Evolutionary conservation across 2,329 filamentous ascomycete species (phyloP).

Genomic region (Cadophora luteo-olivacea): DNA sequence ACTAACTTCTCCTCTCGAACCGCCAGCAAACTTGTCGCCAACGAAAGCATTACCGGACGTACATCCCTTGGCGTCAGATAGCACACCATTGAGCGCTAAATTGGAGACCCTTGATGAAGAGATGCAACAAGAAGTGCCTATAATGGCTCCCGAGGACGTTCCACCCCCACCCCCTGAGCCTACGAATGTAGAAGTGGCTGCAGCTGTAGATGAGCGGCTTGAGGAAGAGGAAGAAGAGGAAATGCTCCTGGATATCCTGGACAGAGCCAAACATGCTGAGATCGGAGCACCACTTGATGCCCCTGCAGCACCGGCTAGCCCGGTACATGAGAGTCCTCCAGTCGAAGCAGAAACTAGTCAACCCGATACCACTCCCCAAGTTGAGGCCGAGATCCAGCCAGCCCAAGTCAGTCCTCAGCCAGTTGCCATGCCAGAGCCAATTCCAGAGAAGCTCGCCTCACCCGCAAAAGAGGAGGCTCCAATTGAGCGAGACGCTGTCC

Average conservation of each 20-base stretch:
- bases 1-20: constrained; percentile 38
- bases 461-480: not conserved
- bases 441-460: not conserved
- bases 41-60: constrained; percentile 17
- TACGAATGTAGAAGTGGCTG: constrained; percentile 25
- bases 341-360: constrained; percentile 3
- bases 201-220: constrained; percentile 24
- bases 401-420: not conserved
- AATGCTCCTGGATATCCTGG: constrained; percentile 40
- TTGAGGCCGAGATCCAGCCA: not conserved
- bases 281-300: constrained; percentile 18
- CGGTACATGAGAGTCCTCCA: not conserved
- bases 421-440: constrained; percentile 3
- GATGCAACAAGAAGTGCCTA: constrained; percentile 31
- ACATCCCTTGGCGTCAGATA: constrained; percentile 8
- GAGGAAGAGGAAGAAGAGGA: constrained; percentile 40
- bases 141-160: constrained; percentile 26
- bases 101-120: constrained; percentile 27
- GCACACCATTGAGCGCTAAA: not conserved
- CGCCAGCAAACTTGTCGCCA: constrained; percentile 23
- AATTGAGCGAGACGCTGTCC: not conserved
- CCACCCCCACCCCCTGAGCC: constrained; percentile 35
- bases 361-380: not conserved
- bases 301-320: not conserved
- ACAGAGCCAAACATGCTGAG: constrained; percentile 28